phyloP scores from a whole-genome alignment of 1,139 yeast genomes.

The Petasospora rhodanensis region DNA sequence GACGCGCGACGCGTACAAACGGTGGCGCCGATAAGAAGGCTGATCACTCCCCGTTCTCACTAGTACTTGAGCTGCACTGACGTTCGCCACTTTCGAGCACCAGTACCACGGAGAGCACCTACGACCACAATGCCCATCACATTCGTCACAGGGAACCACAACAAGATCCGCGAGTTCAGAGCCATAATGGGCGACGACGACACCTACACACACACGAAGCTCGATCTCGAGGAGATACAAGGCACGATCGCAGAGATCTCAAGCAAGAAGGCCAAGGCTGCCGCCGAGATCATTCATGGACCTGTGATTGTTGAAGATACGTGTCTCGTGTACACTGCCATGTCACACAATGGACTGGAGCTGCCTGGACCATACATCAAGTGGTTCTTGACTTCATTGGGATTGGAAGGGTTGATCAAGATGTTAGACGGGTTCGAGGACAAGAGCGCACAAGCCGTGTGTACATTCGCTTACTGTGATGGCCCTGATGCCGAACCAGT shows the following conservation, averaged over 20 bases:
- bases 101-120: too few relatives aligned
- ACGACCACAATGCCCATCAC: constrained; percentile 43
- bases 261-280: constrained; percentile 70
- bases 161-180: constrained; percentile 80
- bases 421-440: constrained; percentile 78
- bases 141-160: constrained; percentile 84
- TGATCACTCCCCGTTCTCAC: too few relatives aligned
- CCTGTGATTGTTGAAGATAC: constrained; percentile 97
- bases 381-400: constrained; percentile 79
- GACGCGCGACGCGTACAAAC: too few relatives aligned
- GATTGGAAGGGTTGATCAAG: constrained; percentile 68
- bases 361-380: constrained; percentile 92
- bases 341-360: constrained; percentile 45
- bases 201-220: constrained; percentile 53
- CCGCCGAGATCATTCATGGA: constrained; percentile 57
- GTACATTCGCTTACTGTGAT: constrained; percentile 88
- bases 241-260: constrained; percentile 85
- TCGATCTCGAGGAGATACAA: constrained; percentile 88
- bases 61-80: too few relatives aligned
- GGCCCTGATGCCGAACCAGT: constrained; percentile 71
- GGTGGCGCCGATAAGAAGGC: too few relatives aligned
- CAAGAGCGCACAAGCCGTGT: constrained; percentile 81
- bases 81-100: too few relatives aligned
- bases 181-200: constrained; percentile 53
- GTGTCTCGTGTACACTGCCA: constrained; percentile 77